Evolutionary conservation across 768 basidiomycete genomes (phyloP), one percentile per base, ranked within the genome.

Genomic region (Inosperma sp.): DNA sequence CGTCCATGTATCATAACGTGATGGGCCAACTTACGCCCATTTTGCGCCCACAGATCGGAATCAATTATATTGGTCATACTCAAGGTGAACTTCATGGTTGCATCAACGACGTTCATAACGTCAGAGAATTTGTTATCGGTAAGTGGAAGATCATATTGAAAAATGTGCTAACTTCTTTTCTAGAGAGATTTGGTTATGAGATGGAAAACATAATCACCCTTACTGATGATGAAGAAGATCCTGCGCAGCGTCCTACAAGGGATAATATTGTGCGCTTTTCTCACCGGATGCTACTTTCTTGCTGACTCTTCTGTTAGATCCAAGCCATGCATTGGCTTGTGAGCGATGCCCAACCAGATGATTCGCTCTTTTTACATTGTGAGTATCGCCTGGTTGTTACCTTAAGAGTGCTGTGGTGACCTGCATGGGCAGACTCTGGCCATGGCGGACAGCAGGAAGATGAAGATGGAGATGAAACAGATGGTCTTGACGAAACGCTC

Each of bases 261-360:
- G 77, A 76, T 19, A 97, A 97, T 63, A 94, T 99, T 33, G 77
- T 88, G 36, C 21, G 80, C n/a, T 65, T 9, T 12, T 29, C 26
- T 43, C 10, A 43, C 3, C 21, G 19, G n/a, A 34, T 25, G 25
- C 21, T 22, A 13, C 16, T 19, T 48, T 19, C 46, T n/a, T 44
- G 2, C 14, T 33, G 25, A 34, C 40, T 8, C 9, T 37, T 16
- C 29, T 52, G 52, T 44, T 16, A 87, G 81, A 60, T 90, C 17
- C 68, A 76, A 36, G 93, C 87, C 4, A 94, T 95, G 90, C 76
- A 82, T 54, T 97, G 93, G 94, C 82, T 98, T n/a, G 89, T 93
- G 14, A 70, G 67, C 12, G 85, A 76, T 54, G 93, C 93, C 13
- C 70, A 71, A n/a, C 82, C 89, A 1, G 84, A 93, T 55, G 92